Evolutionary conservation across 2,329 filamentous ascomycete genomes (phyloP).

Genomic region (Emergomyces pasteurianus): DNA sequence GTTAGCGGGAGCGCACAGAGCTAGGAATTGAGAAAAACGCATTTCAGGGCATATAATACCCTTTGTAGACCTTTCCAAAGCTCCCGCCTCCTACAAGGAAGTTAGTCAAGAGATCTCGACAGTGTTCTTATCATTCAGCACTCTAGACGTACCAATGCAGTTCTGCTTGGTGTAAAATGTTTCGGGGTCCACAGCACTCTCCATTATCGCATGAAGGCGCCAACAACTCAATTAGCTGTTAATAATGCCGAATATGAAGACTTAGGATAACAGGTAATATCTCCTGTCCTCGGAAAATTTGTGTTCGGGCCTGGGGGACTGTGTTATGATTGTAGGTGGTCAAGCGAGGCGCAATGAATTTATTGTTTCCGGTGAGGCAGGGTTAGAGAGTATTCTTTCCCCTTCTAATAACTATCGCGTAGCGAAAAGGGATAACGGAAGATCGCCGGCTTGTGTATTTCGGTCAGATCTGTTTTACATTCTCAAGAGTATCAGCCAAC

Average conservation of each 20-base stretch:
- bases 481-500: background rate
- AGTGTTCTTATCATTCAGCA: background rate
- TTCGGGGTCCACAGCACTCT: slow-evolving; percentile 64
- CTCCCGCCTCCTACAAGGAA: slow-evolving; percentile 66
- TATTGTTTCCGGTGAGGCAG: background rate
- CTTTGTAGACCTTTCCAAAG: slow-evolving; percentile 98
- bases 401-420: background rate
- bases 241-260: background rate
- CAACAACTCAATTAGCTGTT: background rate
- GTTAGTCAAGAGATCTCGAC: background rate
- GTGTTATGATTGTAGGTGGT: no score
- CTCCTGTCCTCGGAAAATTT: background rate
- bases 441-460: background rate
- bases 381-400: background rate
- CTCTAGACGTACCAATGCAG: slow-evolving; percentile 56
- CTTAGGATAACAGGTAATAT: background rate
- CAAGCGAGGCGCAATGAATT: background rate
- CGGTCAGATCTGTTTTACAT: background rate
- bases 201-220: slow-evolving; percentile 18
- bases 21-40: background rate
- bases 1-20: background rate
- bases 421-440: background rate
- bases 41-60: slow-evolving; percentile 46
- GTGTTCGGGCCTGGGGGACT: no score
- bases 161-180: slow-evolving; percentile 86